A percentile compares a stretch with the other conserved stretches of the same genome.
phyloP scores from a whole-genome alignment of 495 filamentous ascomycete species.

The Aspergillus steynii region DNA sequence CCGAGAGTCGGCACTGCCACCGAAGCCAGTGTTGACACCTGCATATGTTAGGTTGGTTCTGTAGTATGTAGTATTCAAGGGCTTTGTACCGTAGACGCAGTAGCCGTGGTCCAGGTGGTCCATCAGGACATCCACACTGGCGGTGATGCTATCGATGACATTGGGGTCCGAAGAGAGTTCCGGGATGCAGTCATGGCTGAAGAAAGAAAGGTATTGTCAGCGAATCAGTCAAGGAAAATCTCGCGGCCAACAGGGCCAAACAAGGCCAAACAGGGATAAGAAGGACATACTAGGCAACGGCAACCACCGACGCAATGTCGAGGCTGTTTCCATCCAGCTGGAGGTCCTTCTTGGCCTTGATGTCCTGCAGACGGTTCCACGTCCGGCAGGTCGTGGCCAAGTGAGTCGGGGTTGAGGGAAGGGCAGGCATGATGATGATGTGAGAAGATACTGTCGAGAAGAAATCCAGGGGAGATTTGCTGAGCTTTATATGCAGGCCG shows the following conservation, averaged over 20 bases:
- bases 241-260: not conserved
- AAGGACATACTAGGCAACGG: conserved; percentile 17
- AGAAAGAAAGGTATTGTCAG: conserved; percentile 1
- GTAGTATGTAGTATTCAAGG: too few species aligned
- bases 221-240: not conserved
- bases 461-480: not conserved
- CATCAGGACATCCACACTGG: conserved; percentile 21
- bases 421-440: not conserved
- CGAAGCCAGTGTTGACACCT: conserved; percentile 68
- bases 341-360: conserved; percentile 12
- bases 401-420: conserved; percentile 16
- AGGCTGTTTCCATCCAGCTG: conserved; percentile 20
- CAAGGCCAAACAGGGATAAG: too few species aligned
- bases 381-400: conserved; percentile 17
- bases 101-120: conserved; percentile 20
- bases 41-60: not conserved
- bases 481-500: not conserved
- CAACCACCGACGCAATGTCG: conserved; percentile 22
- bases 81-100: conserved; percentile 18
- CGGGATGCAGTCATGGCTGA: conserved; percentile 20
- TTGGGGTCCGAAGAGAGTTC: conserved; percentile 16
- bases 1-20: conserved; percentile 59
- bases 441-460: not conserved
- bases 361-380: conserved; percentile 17
- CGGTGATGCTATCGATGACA: conserved; percentile 15